Conservation (phyloP, 768 basidiomycete genomes). For the Tricholoma bakamatsutake region DNA sequence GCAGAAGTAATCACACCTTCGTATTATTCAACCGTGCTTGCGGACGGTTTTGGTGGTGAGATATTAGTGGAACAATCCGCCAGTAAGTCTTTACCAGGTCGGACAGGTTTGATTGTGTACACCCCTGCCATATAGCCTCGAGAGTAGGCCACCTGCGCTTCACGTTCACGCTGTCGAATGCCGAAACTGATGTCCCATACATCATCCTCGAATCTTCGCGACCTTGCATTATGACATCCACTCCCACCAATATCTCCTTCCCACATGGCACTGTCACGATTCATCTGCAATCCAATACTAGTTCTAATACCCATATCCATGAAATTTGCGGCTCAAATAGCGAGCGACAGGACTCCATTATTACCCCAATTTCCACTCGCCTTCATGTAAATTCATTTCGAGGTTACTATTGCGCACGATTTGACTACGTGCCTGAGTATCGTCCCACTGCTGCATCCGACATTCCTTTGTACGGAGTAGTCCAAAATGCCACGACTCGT, state of each 20-base stretch:
- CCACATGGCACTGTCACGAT: conserved; percentile 49
- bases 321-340: conserved; percentile 55
- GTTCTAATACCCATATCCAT: conserved; percentile 9
- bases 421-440: conserved; percentile 28
- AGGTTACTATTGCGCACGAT: conserved; percentile 58
- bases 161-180: no score
- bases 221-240: conserved; percentile 52
- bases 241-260: conserved; percentile 40
- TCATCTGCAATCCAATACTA: conserved; percentile 11
- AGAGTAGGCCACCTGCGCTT: no score
- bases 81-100: conserved; percentile 36
- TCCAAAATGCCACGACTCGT: conserved; percentile 36
- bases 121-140: no score
- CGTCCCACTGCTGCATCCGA: background rate
- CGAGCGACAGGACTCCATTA: conserved; percentile 68
- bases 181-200: conserved; percentile 35
- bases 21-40: conserved; percentile 54
- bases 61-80: conserved; percentile 57
- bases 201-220: conserved; percentile 65
- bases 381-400: conserved; percentile 36
- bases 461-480: conserved; percentile 35
- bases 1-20: conserved; percentile 48
- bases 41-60: conserved; percentile 43
- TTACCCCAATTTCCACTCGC: conserved; percentile 47
- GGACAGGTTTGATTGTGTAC: background rate